Percentiles rank a stretch among this genome's conserved stretches.
Evolutionary conservation across 1,139 yeast species (phyloP).

Genomic region (Kurtzmaniella natalensis): DNA sequence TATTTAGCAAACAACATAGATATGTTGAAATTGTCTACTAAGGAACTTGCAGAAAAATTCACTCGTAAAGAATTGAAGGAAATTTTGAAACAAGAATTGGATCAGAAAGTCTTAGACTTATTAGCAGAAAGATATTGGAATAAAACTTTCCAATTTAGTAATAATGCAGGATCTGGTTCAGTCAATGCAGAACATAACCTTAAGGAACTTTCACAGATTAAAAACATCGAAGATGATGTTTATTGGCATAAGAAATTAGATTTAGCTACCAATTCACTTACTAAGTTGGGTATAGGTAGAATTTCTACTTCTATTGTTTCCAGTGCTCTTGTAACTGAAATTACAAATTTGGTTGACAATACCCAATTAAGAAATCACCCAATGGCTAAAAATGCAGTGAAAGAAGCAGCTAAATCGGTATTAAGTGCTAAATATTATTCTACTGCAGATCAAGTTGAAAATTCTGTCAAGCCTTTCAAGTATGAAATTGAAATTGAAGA

Average conservation of each 20-base stretch:
- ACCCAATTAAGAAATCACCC: constrained; percentile 84
- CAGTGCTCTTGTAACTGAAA: constrained; percentile 71
- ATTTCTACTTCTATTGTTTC: constrained; percentile 80
- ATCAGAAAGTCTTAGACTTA: constrained; percentile 81
- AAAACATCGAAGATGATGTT: constrained; percentile 58
- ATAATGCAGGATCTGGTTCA: constrained; percentile 6
- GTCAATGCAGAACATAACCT: constrained; percentile 43
- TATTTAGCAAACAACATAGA: constrained; percentile 91
- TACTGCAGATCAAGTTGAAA: constrained; percentile 97
- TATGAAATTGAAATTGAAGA: constrained; percentile 96
- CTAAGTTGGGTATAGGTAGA: constrained; percentile 92
- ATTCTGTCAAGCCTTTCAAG: constrained; percentile 95
- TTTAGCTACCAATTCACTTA: constrained; percentile 73
- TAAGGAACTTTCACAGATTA: constrained; percentile 44
- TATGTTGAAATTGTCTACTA: constrained; percentile 77
- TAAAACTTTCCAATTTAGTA: constrained; percentile 40
- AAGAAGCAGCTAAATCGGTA: constrained; percentile 80
- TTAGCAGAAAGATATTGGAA: constrained; percentile 94
- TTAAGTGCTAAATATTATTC: constrained; percentile 76
- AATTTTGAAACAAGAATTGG: constrained; percentile 76
- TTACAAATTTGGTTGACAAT: constrained; percentile 64
- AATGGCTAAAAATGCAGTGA: constrained; percentile 73
- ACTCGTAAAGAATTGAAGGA: constrained; percentile 80
- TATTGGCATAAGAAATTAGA: constrained; percentile 91
- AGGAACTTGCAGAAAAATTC: constrained; percentile 78